Evolutionary conservation across 257 asterid species (phyloP).

Genomic region (Solanum sitiens): DNA sequence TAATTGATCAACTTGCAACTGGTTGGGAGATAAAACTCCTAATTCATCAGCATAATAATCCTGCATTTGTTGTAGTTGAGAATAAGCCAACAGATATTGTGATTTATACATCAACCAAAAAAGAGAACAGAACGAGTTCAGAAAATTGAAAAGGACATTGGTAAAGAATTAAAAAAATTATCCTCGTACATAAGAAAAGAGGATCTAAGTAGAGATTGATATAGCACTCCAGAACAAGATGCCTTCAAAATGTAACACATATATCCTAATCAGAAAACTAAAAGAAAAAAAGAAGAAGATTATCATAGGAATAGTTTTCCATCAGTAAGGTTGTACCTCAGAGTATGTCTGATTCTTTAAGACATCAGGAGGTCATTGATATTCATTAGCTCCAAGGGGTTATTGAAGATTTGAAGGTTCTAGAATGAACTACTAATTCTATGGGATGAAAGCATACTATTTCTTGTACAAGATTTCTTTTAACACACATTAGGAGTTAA

Average conservation of each 20-base stretch:
- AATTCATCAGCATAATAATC: constrained; percentile 94
- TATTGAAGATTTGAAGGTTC: not conserved
- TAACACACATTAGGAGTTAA: not conserved
- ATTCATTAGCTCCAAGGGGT: not conserved
- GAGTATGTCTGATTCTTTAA: not conserved
- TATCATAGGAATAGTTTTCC: not conserved
- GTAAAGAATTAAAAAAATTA: not conserved
- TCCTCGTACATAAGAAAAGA: not conserved
- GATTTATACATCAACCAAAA: not conserved
- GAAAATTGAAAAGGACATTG: not conserved
- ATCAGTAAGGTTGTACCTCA: not conserved
- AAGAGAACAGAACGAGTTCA: not conserved
- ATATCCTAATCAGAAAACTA: not conserved
- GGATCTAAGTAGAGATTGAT: not conserved
- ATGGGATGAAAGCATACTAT: not conserved
- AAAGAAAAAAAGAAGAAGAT: not conserved
- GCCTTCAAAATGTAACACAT: not conserved
- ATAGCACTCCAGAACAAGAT: not conserved
- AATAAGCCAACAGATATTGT: constrained; percentile 9
- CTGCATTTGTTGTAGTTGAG: constrained; percentile 31
- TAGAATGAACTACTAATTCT: not conserved
- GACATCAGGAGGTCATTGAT: not conserved
- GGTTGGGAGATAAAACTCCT: constrained; percentile 93
- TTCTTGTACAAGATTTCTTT: not conserved
- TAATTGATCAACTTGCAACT: constrained; percentile 76